A percentile compares a stretch with the other conserved stretches of the same genome.
phyloP scores from a whole-genome alignment of 305 asterid genomes.

The Fraxinus platypoda region DNA sequence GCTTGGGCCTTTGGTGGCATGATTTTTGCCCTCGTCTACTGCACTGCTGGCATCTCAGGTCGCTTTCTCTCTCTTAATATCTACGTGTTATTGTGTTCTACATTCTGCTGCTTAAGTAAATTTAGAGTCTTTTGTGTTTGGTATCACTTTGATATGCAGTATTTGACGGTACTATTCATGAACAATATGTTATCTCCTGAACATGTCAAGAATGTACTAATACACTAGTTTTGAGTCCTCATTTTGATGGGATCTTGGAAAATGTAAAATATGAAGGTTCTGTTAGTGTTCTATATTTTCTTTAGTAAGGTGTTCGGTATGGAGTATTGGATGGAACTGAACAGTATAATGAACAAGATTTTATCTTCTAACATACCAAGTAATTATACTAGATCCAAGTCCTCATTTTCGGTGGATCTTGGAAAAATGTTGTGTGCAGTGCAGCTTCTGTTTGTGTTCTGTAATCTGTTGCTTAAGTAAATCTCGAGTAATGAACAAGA shows the following conservation, averaged over 20 bases:
- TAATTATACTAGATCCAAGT: neutral
- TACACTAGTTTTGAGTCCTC: neutral
- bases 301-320: neutral
- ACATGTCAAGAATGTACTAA: neutral
- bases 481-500: neutral
- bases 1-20: slow-evolving; percentile 87
- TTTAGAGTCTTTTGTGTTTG: neutral
- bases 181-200: neutral
- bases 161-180: neutral
- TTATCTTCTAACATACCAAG: neutral
- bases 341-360: neutral
- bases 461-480: neutral
- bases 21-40: slow-evolving; percentile 78
- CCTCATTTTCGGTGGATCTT: neutral
- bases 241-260: neutral
- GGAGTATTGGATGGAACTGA: neutral
- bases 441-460: neutral
- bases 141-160: neutral
- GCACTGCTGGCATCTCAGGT: slow-evolving; percentile 80
- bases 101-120: neutral
- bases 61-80: neutral
- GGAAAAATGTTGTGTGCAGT: neutral
- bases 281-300: neutral
- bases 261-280: neutral
- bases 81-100: neutral